These are phyloP conservation scores for Phialophora verrucosa DNA, from an alignment of 2,329 filamentous ascomycete species.

Conservation along the genomic window DNA sequence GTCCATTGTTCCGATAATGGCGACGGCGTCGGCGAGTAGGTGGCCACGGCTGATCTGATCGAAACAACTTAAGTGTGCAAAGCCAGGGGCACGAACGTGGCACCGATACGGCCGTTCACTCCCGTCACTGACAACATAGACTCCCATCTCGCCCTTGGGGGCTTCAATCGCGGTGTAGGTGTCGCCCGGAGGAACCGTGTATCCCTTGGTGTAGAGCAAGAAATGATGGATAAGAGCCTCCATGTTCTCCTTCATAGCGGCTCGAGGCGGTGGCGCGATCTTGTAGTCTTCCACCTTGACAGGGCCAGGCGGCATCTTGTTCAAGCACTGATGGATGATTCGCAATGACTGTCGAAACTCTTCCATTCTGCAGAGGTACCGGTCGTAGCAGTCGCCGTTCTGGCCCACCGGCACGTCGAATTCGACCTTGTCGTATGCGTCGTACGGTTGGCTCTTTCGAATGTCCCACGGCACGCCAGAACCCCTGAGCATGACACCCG, in stretches of 20 bases:
- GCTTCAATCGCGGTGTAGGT: conserved; percentile 98
- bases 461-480: conserved; percentile 96
- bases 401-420: conserved; percentile 97
- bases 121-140: conserved; percentile 94
- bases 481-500: conserved; percentile 95
- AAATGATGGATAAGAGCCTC: conserved; percentile 99
- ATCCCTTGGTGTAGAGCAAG: conserved; percentile 97
- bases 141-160: conserved; percentile 99
- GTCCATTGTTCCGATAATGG: conserved; percentile 72
- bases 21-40: conserved; percentile 92
- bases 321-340: conserved; percentile 98
- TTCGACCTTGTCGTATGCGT: conserved; percentile 96
- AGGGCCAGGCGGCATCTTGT: conserved; percentile 96
- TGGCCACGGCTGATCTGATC: conserved; percentile 93
- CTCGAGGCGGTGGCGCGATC: conserved; percentile 90
- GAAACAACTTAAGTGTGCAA: conserved; percentile 92
- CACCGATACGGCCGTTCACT: conserved; percentile 96
- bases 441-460: conserved; percentile 95
- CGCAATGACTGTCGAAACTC: conserved; percentile 98
- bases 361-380: conserved; percentile 98
- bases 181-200: conserved; percentile 94
- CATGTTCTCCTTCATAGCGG: conserved; percentile 99
- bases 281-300: conserved; percentile 99
- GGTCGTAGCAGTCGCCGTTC: conserved; percentile 98
- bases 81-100: conserved; percentile 95